Evolutionary conservation across 1,284 basidiomycete genomes (phyloP), one percentile per base, ranked within the genome.

Genomic region (Ceratobasidium sp.): DNA sequence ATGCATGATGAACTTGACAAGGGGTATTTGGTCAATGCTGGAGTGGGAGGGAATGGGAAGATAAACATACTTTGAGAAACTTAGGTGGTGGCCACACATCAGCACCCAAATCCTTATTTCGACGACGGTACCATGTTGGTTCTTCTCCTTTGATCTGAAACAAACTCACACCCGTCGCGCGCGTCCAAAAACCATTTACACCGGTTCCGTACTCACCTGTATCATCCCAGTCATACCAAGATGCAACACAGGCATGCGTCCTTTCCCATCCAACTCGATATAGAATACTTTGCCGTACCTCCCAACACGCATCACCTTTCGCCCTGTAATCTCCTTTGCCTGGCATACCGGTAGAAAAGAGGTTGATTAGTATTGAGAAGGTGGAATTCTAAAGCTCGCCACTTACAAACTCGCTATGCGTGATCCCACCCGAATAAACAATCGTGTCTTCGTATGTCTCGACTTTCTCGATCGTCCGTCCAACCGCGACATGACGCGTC

Each of bases 171-270:
- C 74, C 76, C 29, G n/a, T 13, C 31, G 13, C 13, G 6, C 53
- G 14, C 41, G 41, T 65, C 37, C 22, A 22, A 59, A 76, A 49
- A 49, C 19, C 14, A 49, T 5, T 49, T 19, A 5, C 14, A 49
- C 11, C 22, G 5, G 6, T 13, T 5, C 5, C 14, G 16, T 49
- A n/a, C 81, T 74, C 76, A 91, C 90, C 83, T 92, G 89, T 46
- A 94, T 84, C 88, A 90, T 89, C 9, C 92, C 92, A 1, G 92
- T 93, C 92, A 94, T 94, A 1, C 92, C 92, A 78, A 94, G 92
- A 80, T 94, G 92, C 74, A 93, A 83, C 4, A 93, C 89, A 2
- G 92, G 92, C 77, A 87, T 82, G 79, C 84, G 84, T 0, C 91
- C 91, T 27, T 84, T 77, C 2, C 91, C 91, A 49, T 88, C 86